Evolutionary conservation across 768 basidiomycete genomes (phyloP).

Genomic region (Tricholoma saponaceum): DNA sequence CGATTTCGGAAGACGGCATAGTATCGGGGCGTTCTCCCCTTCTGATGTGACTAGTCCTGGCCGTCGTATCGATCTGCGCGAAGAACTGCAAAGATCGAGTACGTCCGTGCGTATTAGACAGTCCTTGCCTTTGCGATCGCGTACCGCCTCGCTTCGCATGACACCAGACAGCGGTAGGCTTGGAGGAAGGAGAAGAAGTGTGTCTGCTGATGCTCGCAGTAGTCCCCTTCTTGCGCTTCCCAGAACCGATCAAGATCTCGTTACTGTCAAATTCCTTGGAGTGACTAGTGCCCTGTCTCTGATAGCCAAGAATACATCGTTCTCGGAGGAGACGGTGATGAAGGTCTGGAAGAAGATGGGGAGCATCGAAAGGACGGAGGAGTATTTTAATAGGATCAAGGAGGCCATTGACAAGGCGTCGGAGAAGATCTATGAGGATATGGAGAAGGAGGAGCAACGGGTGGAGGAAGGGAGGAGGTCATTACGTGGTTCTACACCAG

Average conservation of each 20-base stretch:
- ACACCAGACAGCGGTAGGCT: neutral
- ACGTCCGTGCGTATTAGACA: neutral
- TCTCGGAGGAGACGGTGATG: slow-evolving; percentile 35
- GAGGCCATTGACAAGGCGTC: slow-evolving; percentile 24
- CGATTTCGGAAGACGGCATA: slow-evolving; percentile 7
- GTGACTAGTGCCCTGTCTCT: slow-evolving; percentile 24
- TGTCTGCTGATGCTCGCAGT: neutral
- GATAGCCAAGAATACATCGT: slow-evolving; percentile 45
- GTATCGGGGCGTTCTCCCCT: slow-evolving; percentile 1
- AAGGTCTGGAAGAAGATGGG: slow-evolving; percentile 29
- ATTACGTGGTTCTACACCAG: neutral
- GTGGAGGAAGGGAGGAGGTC: neutral
- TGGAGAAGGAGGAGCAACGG: slow-evolving; percentile 8
- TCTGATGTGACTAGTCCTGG: neutral
- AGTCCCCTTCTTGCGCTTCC: slow-evolving; percentile 9
- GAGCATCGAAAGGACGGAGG: slow-evolving; percentile 35
- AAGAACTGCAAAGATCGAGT: slow-evolving; percentile 5
- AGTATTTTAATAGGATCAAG: slow-evolving; percentile 30
- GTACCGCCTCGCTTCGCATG: neutral
- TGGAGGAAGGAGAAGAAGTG: neutral
- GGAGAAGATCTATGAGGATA: slow-evolving; percentile 16
- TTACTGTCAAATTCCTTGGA: slow-evolving; percentile 18
- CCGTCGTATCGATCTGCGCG: slow-evolving; percentile 15
- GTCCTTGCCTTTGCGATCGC: neutral
- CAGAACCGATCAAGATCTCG: slow-evolving; percentile 16